Conservation (phyloP, 1,139 yeast species). For the Yamadazyma siamensis region DNA sequence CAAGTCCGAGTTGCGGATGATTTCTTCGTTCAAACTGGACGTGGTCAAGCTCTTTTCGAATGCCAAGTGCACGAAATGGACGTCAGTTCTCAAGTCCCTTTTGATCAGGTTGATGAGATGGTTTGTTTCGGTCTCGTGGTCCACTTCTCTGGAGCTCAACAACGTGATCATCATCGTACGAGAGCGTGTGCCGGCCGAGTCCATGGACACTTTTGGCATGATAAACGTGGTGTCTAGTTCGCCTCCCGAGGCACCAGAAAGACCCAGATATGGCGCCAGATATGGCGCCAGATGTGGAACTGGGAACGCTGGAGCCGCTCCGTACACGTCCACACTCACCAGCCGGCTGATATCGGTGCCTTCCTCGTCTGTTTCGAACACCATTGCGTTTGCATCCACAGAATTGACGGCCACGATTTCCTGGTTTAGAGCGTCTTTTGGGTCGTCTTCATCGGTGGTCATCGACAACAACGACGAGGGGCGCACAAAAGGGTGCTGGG, state of each 20-base stretch:
- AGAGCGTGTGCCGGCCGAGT: conserved; percentile 1
- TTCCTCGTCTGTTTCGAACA: conserved; percentile 44
- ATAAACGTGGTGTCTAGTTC: conserved; percentile 24
- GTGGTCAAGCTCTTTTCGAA: conserved; percentile 6
- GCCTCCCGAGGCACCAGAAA: too few relatives aligned
- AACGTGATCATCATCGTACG: conserved; percentile 12
- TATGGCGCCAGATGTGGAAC: too few relatives aligned
- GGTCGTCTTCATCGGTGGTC: conserved; percentile 19
- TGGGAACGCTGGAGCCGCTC: too few relatives aligned
- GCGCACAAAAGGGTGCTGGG: conserved; percentile 5
- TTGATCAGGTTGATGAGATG: conserved; percentile 18
- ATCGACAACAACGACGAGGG: conserved; percentile 21
- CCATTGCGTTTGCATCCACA: conserved; percentile 23
- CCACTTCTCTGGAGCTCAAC: conserved; percentile 17
- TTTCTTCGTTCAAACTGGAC: conserved; percentile 4
- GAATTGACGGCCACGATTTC: conserved; percentile 15
- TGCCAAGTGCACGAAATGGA: conserved; percentile 19
- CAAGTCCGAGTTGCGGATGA: conserved; percentile 23
- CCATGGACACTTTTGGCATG: conserved; percentile 29
- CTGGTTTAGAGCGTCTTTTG: conserved; percentile 13
- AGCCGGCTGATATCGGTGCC: conserved; percentile 18
- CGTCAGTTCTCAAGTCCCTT: conserved; percentile 8
- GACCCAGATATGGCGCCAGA: too few relatives aligned
- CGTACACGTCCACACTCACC: conserved; percentile 6
- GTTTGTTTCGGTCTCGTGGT: conserved; percentile 18